Evolutionary conservation across 805 yeast species (phyloP), one percentile per base, ranked within the genome.

Genomic region (Saccharomycopsis sp.): DNA sequence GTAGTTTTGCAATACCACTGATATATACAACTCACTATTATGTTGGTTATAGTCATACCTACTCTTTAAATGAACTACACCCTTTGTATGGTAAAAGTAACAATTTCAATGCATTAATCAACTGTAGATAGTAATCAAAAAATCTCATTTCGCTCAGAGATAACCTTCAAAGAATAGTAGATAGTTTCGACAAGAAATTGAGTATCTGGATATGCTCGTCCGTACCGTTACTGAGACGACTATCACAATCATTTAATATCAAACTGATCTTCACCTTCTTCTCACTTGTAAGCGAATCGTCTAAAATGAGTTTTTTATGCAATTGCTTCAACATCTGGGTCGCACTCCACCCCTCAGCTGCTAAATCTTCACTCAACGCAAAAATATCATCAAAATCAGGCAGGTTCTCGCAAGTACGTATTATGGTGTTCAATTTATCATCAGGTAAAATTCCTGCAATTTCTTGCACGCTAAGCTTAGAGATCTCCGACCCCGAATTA

Each of bases 131-230:
- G 40, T 51, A 57, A 56, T 56, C 54, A 53, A 54, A 57, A 52
- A 55, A 46, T 53, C 50, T 60, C 29, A 56, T 61, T 60, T 55
- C 60, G 20, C 40, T 54, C 37, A 61, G n/a, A n/a, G n/a, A 48
- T 41, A 29, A 29, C 16, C n/a, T 23, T 41, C 63, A 67, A 50
- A 74, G 64, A 34, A 71, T 63, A 57, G 73, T 70, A 2, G 86
- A 76, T n/a, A 85, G 71, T 62, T 81, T 76, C 9, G 79, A 66
- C 34, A 82, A 65, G 63, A 90, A 75, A 64, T 88, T 87, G 63
- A 92, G 76, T 21, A 94, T 66, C 65, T 89, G 96, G 29, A 92
- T 73, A 59, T 87, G 89, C 68, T 92, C 99, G 65, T 91, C 95
- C 2, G 96, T 82, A 15, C 99, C 99, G 66, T 84, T 89, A 56